Evolutionary conservation across 2,329 filamentous ascomycete species (phyloP).

Genomic region (Grosmannia penicillata): DNA sequence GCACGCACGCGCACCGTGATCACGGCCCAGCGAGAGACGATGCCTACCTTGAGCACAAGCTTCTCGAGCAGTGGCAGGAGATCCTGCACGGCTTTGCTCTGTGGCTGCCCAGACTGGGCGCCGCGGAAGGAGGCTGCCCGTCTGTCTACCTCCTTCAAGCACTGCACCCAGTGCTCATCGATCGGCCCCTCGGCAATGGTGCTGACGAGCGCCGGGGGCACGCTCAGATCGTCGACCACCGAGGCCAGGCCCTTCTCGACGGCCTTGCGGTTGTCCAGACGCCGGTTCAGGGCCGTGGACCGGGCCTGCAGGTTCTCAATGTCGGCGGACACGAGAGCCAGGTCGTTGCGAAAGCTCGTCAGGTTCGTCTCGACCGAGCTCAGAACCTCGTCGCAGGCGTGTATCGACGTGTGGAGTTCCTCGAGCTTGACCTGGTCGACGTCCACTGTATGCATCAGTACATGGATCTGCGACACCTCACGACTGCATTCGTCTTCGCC

Average conservation of each 20-base stretch:
- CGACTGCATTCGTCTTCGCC: no score
- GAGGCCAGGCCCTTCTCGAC: slow-evolving; percentile 81
- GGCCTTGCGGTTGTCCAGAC: slow-evolving; percentile 75
- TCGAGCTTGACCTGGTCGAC: slow-evolving; percentile 74
- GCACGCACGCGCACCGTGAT: no score
- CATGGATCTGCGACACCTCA: no score
- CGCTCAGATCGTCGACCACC: slow-evolving; percentile 79
- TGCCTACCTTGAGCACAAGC: slow-evolving; percentile 62
- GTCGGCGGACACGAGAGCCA: slow-evolving; percentile 82
- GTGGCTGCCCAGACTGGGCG: slow-evolving; percentile 12
- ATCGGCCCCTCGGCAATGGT: slow-evolving; percentile 81
- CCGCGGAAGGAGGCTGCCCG: slow-evolving; percentile 54
- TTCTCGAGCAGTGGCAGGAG: slow-evolving; percentile 74
- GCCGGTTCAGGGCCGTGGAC: slow-evolving; percentile 67
- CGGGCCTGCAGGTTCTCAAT: slow-evolving; percentile 87
- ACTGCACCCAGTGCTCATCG: slow-evolving; percentile 77
- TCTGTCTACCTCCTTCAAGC: slow-evolving; percentile 70
- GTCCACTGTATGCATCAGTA: slow-evolving; percentile 39
- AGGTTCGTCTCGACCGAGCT: slow-evolving; percentile 88
- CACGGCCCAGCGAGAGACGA: neutral
- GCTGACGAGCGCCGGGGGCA: slow-evolving; percentile 69
- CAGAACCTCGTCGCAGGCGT: slow-evolving; percentile 82
- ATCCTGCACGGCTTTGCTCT: slow-evolving; percentile 67
- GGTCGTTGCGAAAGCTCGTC: slow-evolving; percentile 82
- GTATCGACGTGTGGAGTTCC: slow-evolving; percentile 78